Evolutionary conservation across 768 basidiomycete genomes (phyloP), one percentile per base, ranked within the genome.

Genomic region (Tubosaeta sp.): DNA sequence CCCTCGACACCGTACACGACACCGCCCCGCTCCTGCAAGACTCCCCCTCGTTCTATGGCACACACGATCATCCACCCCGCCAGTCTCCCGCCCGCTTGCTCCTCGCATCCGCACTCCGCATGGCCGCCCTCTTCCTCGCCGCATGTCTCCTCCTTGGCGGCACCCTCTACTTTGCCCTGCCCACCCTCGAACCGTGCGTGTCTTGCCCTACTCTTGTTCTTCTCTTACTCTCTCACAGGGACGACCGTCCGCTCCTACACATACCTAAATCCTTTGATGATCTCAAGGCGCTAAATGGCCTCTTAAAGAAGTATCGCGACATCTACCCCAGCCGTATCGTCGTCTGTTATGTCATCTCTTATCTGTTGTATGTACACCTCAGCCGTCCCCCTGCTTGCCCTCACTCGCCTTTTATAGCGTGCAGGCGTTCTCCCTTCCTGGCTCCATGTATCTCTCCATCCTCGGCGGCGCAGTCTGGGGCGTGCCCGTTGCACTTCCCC

Each of bases 361-460:
- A 95, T 69, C 79, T 97, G 60, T 98, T 97, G 94, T 95, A 59
- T 57, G 91, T 80, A 37, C 47, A 47, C 32, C 56, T 10, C 32
- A 46, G 22, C 22, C 22, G 43, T 41, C n/a, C 25, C 44, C 22
- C 14, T 5, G 14, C 48, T 27, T 22, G 29, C 32, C n/a, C 51
- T 64, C 51, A 58, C 56, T 42, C 39, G 38, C 53, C 19, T 47
- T 19, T 25, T 11, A 19, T 64, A 95, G 94, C 72, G 77, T 97
- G 7, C 95, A 98, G 76, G 92, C 93, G 0, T 98, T 97, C 72
- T 95, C 94, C 7, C 79, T 97, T 13, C 95, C 95, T 0, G 95
- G 95, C 1, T 95, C 93, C 39, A 95, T 98, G 94, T 98, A 98
- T 66, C 82, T 98, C 44, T 93, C 93, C 48, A 97, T 98, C 62